Conservation (phyloP, 768 basidiomycete genomes). For the Pulveroboletus frians region DNA sequence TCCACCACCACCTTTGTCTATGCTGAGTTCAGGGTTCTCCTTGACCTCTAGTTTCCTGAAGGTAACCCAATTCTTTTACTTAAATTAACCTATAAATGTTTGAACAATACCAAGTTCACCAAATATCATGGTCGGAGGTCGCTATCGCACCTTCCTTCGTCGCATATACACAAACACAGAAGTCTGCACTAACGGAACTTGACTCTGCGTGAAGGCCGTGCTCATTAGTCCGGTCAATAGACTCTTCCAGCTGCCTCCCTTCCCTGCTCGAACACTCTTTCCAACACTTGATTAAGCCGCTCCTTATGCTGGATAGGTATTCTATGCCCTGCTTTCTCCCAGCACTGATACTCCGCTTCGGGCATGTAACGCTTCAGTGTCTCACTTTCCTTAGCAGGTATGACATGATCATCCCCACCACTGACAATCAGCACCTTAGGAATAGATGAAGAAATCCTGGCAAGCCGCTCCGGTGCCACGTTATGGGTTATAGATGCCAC, state of each 20-base stretch:
- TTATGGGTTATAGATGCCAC: slow-evolving; percentile 60
- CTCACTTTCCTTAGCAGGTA: slow-evolving; percentile 46
- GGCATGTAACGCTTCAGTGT: slow-evolving; percentile 38
- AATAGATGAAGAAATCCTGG: slow-evolving; percentile 45
- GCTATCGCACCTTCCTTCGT: too few species aligned
- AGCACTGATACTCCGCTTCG: slow-evolving; percentile 50
- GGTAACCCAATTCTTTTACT: too few species aligned
- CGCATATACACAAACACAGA: too few species aligned
- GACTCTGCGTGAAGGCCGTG: too few species aligned
- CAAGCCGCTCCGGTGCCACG: slow-evolving; percentile 46
- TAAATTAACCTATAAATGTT: too few species aligned
- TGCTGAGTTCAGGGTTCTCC: too few species aligned
- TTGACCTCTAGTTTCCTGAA: too few species aligned
- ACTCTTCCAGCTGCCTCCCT: neutral
- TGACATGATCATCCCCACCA: slow-evolving; percentile 60
- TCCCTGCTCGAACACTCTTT: slow-evolving; percentile 38
- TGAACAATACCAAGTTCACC: too few species aligned
- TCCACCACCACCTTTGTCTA: too few species aligned
- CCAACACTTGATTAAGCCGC: slow-evolving; percentile 41
- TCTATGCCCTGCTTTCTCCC: slow-evolving; percentile 62
- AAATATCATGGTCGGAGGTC: too few species aligned
- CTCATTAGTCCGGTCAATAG: neutral
- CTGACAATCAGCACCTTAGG: slow-evolving; percentile 67
- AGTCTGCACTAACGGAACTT: too few species aligned
- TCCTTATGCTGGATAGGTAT: slow-evolving; percentile 45